Percentiles rank a stretch among this genome's conserved stretches.
Conservation (phyloP, 176 grass and related monocot genomes). For the Paspalum vaginatum region DNA sequence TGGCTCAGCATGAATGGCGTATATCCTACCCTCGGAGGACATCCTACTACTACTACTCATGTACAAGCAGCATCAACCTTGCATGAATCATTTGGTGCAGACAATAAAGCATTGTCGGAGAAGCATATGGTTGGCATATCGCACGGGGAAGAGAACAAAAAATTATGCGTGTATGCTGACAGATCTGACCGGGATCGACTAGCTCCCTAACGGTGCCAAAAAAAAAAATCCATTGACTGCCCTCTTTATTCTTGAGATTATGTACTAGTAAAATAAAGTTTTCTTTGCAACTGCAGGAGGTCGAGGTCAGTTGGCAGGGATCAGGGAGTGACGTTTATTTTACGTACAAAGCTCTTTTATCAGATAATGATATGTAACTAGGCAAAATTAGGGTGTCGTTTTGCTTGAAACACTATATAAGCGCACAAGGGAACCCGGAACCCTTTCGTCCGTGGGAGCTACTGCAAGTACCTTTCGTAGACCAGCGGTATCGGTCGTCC, state of each 20-base stretch:
- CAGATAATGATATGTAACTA: background rate
- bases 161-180: background rate
- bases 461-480: conserved; percentile 28
- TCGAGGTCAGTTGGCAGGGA: background rate
- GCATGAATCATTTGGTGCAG: conserved; percentile 14
- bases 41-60: conserved; percentile 30
- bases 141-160: background rate
- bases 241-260: background rate
- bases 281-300: too few relatives aligned
- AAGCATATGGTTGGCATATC: background rate
- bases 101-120: conserved; percentile 1
- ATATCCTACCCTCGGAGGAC: conserved; percentile 31
- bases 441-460: background rate
- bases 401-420: conserved; percentile 13
- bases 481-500: background rate
- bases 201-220: background rate
- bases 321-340: background rate
- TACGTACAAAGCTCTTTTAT: background rate
- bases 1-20: conserved; percentile 19
- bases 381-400: background rate
- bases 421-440: background rate
- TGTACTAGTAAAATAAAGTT: too few relatives aligned
- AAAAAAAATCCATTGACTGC: background rate
- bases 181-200: background rate
- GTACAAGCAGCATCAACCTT: background rate